Evolutionary conservation across 495 filamentous ascomycete genomes (phyloP), one percentile per base, ranked within the genome.

Genomic region (Penicillium cinerascens): DNA sequence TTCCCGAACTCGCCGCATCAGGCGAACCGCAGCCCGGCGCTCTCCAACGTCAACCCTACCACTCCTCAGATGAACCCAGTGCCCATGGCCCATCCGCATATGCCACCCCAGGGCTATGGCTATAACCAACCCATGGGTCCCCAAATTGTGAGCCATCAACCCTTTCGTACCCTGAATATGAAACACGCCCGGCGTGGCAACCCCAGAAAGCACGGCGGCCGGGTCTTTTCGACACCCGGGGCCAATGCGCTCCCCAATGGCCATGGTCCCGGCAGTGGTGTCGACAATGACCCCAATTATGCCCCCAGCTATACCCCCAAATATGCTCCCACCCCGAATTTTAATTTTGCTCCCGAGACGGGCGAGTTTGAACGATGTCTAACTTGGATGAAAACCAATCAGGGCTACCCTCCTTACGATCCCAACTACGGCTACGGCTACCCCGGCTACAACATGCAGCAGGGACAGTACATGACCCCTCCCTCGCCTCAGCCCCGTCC

Each of bases 361-460:
- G 82, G 83, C 51, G 70, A 81, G 42, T 89, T 88, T 78, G 87
- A 92, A 62, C 78, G 82, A 42, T 78, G 78, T 85, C 87, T 95
- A 76, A 92, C 84, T 54, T 46, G 69, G 43, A 70, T 82, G 63
- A 75, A 81, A 73, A 78, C 84, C 79, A 58, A 64, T 49, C 74
- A 77, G 68, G 75, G 68, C 47, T 77, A 75, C 51, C 64, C 66
- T 46, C 64, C 66, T 27, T 76, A 76, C 57, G 73, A 77, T 47
- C 75, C 74, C 23, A 79, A 77, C 58, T 81, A 75, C 49, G 61
- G 58, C 47, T 82, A 77, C 51, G 76, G 74, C 51, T 56, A 60
- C 58, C 69, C 73, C 48, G 65, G 68, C 45, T 71, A 68, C 48
- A 70, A 66, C 49, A 73, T 78, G 67, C 79, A 79, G 18, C 36